Base-by-base conservation (phyloP, 2,329 filamentous ascomycete genomes). In the Orbilia blumenaviensis region DNA sequence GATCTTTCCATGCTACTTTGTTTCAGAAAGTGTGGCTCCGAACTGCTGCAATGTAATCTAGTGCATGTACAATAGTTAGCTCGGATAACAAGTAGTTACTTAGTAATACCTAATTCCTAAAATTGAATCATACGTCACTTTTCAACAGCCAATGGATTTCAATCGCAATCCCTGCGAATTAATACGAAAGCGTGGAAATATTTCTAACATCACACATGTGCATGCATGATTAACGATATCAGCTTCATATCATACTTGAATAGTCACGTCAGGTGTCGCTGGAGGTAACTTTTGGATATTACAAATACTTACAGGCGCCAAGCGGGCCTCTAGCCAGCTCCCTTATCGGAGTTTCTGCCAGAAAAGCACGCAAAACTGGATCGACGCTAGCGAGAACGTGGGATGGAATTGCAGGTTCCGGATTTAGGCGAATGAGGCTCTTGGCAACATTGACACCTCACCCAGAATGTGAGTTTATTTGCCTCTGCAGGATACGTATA, bases 301-400 rank as follows among this genome's bases (percentile, higher is more conserved):
- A 36, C 52, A 56, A 56, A 56, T 56, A 56, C 52, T 21, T 8
- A 38, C 52, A 38, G 32, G n/a, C 18, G 32, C 52, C 52, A 56
- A 56, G 52, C 52, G 29, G 25, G 32, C 48, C 48, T 54, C 34
- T n/a, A 54, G 48, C 48, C 52, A 32, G 32, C 32, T 36, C 18
- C 16, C 29, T 34, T 56, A 56, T 56, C 52, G 48, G 48, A 18
- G 52, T 56, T 12, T n/a, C 36, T n/a, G 4, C 2, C 52, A 25
- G 32, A 36, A 38, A 56, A 56, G 52, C 52, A 56, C 32, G 52
- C 32, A 56, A 38, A 36, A 36, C 32, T 27, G 18, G 52, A 56
- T 56, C 52, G 52, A 56, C 29, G 32, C 52, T 38, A 56, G 52
- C 52, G 18, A 56, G 32, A 56, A 38, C 32, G 52, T 56, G 52